Evolutionary conservation across 345 rosid species (phyloP).

Genomic region (Brassica incana): DNA sequence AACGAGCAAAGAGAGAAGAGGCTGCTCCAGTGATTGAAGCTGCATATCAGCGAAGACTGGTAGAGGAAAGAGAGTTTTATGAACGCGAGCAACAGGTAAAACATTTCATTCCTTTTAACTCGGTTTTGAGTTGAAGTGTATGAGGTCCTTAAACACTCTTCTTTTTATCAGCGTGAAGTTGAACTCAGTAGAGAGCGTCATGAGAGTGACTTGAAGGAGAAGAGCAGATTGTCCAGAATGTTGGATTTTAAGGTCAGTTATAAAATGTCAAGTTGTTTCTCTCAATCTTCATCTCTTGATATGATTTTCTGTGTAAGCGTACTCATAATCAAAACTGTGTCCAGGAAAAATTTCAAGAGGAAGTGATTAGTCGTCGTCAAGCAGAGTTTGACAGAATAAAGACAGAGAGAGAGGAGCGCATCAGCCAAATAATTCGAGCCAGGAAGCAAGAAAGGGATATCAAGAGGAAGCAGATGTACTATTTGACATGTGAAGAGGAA

Average conservation of each 20-base stretch:
- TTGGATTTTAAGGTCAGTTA: slow-evolving; percentile 68
- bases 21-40: slow-evolving; percentile 95
- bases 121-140: slow-evolving; percentile 1
- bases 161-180: slow-evolving; percentile 62
- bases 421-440: slow-evolving; percentile 59
- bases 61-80: slow-evolving; percentile 79
- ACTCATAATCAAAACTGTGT: slow-evolving; percentile 9
- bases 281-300: background rate
- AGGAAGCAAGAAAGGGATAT: slow-evolving; percentile 71
- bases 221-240: slow-evolving; percentile 75
- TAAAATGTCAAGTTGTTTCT: slow-evolving; percentile 6
- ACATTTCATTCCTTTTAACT: background rate
- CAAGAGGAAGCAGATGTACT: slow-evolving; percentile 71
- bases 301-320: background rate
- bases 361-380: slow-evolving; percentile 64
- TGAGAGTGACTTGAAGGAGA: slow-evolving; percentile 93
- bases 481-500: slow-evolving; percentile 66
- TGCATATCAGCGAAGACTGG: slow-evolving; percentile 76
- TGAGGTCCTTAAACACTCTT: slow-evolving; percentile 6
- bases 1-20: slow-evolving; percentile 97
- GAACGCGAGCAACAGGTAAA: slow-evolving; percentile 88
- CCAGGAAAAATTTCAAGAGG: slow-evolving; percentile 72
- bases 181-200: slow-evolving; percentile 90
- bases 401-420: slow-evolving; percentile 73
- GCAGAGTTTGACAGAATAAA: slow-evolving; percentile 67